Evolutionary conservation across 257 asterid species (phyloP), one percentile per base, ranked within the genome.

Genomic region (Salvia rosmarinus): DNA sequence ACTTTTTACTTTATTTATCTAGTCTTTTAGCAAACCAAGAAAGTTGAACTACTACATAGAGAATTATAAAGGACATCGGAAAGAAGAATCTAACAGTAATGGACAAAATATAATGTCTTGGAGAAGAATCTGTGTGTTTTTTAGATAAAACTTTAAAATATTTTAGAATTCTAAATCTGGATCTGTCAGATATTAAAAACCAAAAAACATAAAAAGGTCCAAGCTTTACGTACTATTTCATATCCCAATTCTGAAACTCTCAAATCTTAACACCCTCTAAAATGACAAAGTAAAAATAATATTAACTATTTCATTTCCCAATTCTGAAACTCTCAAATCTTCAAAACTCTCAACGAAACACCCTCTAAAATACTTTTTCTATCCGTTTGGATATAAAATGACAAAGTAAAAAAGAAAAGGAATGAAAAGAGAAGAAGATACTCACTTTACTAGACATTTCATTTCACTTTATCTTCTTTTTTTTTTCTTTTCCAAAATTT

Each of bases 11-110:
- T 64, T 56, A n/a, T 9, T 51, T 57, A 73, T 78, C 44, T 39
- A 39, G 9, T 39, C 74, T 39, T 73, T 79, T 68, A 57, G 40
- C 67, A 79, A 67, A 50, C 70, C 71, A 64, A 75, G 51, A 74
- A 79, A 78, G 68, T 64, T 28, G 55, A 65, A 71, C 13, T 50
- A 44, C 64, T 70, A 21, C 62, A 12, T 57, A 57, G 73, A 78
- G 64, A 70, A 50, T 16, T 37, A 62, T 50, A 75, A 68, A 76
- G 74, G 16, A 16, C 40, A 34, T 13, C 14, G 28, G 6, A 64
- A 51, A 56, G 77, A 74, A 70, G 77, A 74, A 68, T 73, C n/a
- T 52, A 32, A 14, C 47, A 13, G 57, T 34, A 21, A 54, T 73
- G 62, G 62, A 73, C 76, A 62, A 68, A 47, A 37, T 11, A 20